Evolutionary conservation across 768 basidiomycete genomes (phyloP), one percentile per base, ranked within the genome.

Genomic region (Amanita exitialis): DNA sequence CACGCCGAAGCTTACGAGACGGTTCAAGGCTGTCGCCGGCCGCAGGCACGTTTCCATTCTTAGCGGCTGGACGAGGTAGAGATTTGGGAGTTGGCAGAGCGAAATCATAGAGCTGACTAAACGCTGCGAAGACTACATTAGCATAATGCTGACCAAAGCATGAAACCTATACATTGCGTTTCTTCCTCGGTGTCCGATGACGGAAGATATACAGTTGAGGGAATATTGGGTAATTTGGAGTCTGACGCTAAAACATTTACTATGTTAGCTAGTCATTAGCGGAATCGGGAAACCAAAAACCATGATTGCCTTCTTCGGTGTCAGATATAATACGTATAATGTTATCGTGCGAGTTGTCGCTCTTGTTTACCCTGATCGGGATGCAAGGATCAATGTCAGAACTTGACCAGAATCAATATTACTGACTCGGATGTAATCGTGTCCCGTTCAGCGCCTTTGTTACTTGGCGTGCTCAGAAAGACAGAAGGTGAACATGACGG

Each of bases 271-370:
- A 20, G 39, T 41, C 9, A 10, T 20, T 5, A 5, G 20, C 6
- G n/a, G 15, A 32, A 15, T 13, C 16, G 7, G 44, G n/a, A 30
- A 32, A 30, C 13, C 30, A 15, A 32, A 8, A 18, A 68, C 70
- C 65, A 66, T 70, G 66, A 3, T 69, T 68, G 42, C 70, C 70
- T 20, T 69, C 69, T 52, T 73, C 69, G 18, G 69, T 69, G 15
- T 70, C 68, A 21, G 69, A 69, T 6, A 68, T 67, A 36, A 46
- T 44, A 3, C 54, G 53, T 8, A 59, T 53, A 30, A 53, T 53
- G 47, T 53, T 28, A 52, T 56, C 49, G 50, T 53, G 47, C 30
- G 46, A 37, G 36, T 23, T 39, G 20, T 6, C 16, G 23, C 16
- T 44, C 16, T 42, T 44, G 45, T 10, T 52, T 51, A 6, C 37